Conservation (phyloP, 108 stramenopile genomes). For the Tribonema minus region DNA sequence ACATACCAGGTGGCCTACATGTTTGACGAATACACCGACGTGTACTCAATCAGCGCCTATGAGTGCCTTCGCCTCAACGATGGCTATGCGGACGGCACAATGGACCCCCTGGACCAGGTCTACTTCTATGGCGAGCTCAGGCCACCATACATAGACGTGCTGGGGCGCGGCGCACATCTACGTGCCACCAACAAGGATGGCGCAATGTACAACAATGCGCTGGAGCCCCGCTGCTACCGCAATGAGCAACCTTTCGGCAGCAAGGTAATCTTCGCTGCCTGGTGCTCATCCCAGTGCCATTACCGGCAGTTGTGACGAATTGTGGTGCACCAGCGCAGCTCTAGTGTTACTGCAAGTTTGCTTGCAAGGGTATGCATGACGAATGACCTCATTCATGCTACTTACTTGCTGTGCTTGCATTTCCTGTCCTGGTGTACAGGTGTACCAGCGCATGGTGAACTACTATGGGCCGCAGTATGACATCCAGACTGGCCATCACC, state of each 20-base stretch:
- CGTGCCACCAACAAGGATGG: constrained; percentile 58
- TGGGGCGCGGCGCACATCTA: constrained; percentile 68
- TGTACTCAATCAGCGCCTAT: constrained; percentile 61
- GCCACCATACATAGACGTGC: constrained; percentile 71
- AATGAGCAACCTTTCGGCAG: constrained; percentile 67
- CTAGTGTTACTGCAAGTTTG: too few species aligned
- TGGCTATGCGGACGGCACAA: constrained; percentile 47
- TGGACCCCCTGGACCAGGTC: constrained; percentile 49
- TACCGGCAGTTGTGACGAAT: too few species aligned
- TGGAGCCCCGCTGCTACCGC: constrained; percentile 66
- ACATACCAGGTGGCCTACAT: constrained; percentile 55
- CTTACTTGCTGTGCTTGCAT: too few species aligned
- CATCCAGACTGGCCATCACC: constrained; percentile 66
- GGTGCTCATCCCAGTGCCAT: too few species aligned
- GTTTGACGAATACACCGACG: constrained; percentile 58
- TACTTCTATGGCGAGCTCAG: constrained; percentile 73
- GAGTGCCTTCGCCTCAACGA: constrained; percentile 67
- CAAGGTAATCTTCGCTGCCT: constrained; percentile 11
- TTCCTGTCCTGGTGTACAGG: neutral
- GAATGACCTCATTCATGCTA: too few species aligned
- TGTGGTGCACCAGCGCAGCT: too few species aligned
- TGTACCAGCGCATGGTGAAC: constrained; percentile 69
- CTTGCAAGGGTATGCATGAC: too few species aligned
- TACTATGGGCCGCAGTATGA: constrained; percentile 77
- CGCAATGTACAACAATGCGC: constrained; percentile 59